phyloP scores from a whole-genome alignment of 2,329 filamentous ascomycete genomes.

The Microsporum canis region DNA sequence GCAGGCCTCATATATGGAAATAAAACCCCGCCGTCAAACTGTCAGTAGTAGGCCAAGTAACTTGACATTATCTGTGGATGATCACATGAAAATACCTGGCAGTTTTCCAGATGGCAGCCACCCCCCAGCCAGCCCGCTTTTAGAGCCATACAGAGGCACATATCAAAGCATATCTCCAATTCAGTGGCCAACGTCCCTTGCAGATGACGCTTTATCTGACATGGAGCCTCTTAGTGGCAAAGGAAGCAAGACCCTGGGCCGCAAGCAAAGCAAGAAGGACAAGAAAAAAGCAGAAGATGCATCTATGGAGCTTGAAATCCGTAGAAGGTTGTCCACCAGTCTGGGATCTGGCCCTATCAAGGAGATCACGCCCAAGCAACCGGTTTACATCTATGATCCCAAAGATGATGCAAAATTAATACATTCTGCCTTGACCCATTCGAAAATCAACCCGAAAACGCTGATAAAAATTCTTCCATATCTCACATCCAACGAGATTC shows the following conservation, averaged over 20 bases:
- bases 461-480: slow-evolving; percentile 75
- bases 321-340: not conserved
- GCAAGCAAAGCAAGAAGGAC: slow-evolving; percentile 20
- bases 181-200: slow-evolving; percentile 64
- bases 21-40: slow-evolving; percentile 12
- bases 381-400: slow-evolving; percentile 62
- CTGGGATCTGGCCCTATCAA: not conserved
- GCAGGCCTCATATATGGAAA: slow-evolving; percentile 19
- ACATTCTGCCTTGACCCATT: slow-evolving; percentile 59
- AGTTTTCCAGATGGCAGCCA: slow-evolving; percentile 26
- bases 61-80: slow-evolving; percentile 30
- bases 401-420: slow-evolving; percentile 66
- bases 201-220: slow-evolving; percentile 44
- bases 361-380: slow-evolving; percentile 13
- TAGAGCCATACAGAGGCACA: slow-evolving; percentile 86
- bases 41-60: slow-evolving; percentile 22
- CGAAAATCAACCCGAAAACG: slow-evolving; percentile 56
- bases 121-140: slow-evolving; percentile 68
- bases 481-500: slow-evolving; percentile 75
- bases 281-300: slow-evolving; percentile 18
- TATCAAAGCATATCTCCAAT: slow-evolving; percentile 93
- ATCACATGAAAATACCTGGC: slow-evolving; percentile 24
- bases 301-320: slow-evolving; percentile 4
- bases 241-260: slow-evolving; percentile 25
- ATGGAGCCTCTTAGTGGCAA: slow-evolving; percentile 34